phyloP scores from a whole-genome alignment of 164 flowering plant genomes.

The Kingdonia uniflora region DNA sequence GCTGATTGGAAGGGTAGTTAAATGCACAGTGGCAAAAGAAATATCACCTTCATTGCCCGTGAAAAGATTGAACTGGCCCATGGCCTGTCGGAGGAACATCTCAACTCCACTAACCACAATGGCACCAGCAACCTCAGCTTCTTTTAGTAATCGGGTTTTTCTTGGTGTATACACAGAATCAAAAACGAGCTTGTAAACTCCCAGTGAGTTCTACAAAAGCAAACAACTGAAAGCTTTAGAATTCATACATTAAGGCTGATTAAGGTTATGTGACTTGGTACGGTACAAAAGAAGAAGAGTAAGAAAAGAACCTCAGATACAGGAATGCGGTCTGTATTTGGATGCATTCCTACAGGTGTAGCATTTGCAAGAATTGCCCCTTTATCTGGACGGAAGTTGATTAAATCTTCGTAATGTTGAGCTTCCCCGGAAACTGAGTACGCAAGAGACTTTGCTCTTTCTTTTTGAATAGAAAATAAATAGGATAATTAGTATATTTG shows the following conservation, averaged over 20 bases:
- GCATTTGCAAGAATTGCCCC: conserved; percentile 58
- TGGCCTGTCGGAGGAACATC: conserved; percentile 51
- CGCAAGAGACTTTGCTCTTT: conserved; percentile 46
- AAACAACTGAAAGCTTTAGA: not conserved
- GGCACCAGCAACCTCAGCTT: conserved; percentile 46
- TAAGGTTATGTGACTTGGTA: no score
- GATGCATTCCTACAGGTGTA: conserved; percentile 60
- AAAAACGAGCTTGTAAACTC: conserved; percentile 32
- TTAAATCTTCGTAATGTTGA: conserved; percentile 21
- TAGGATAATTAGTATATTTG: no score
- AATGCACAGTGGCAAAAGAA: not conserved
- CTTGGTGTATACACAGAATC: conserved; percentile 50
- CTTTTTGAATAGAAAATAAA: conserved; percentile 17
- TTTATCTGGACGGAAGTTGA: conserved; percentile 30
- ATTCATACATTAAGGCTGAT: no score
- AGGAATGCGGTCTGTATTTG: conserved; percentile 38
- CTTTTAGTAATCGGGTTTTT: conserved; percentile 34
- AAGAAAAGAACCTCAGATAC: conserved; percentile 31
- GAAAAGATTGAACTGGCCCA: conserved; percentile 39
- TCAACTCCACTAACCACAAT: conserved; percentile 42
- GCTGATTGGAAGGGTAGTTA: no score
- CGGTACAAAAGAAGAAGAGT: not conserved
- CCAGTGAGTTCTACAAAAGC: conserved; percentile 24
- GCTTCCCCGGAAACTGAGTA: conserved; percentile 39
- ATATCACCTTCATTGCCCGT: conserved; percentile 27